Conservation (phyloP, 225 moss, liverwort and hornwort genomes). For the Rhytidiadelphus loreus region DNA sequence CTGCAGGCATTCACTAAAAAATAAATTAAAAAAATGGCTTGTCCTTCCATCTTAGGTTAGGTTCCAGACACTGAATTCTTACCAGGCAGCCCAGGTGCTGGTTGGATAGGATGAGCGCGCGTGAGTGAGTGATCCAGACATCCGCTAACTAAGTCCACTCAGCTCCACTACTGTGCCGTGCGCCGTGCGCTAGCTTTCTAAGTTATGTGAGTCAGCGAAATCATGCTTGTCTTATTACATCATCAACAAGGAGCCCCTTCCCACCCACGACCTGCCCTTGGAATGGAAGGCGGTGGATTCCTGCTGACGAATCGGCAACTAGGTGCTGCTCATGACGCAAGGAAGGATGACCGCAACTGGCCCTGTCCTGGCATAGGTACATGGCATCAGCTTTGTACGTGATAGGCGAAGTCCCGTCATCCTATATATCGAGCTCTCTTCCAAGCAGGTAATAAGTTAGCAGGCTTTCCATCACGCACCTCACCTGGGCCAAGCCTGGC, state of each 20-base stretch:
- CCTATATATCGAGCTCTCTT: neutral
- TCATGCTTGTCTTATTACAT: neutral
- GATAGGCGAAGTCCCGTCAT: neutral
- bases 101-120: neutral
- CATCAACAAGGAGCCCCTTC: neutral
- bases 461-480: neutral
- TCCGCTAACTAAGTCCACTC: neutral
- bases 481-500: neutral
- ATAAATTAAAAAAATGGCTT: neutral
- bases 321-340: neutral
- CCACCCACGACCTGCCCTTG: neutral
- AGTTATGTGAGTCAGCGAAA: neutral
- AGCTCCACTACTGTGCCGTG: neutral
- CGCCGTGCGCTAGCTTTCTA: neutral
- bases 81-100: neutral
- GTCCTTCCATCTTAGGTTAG: too few relatives aligned
- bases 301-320: neutral
- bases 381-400: neutral
- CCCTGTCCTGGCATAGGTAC: neutral
- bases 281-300: neutral
- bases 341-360: neutral
- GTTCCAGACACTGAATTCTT: neutral
- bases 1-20: neutral
- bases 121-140: neutral
- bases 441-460: too few relatives aligned